A percentile compares a stretch with the other conserved stretches of the same genome.
Conservation (phyloP, 129 eudicot species). For the Helianthus annuus region HanXRQr2.0-SUNRISE NC_035446.2:169722423-169722922, state of each 20-base stretch:
- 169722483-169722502: slow-evolving; percentile 61
- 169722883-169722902: slow-evolving; percentile 59
- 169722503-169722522: slow-evolving; percentile 57
- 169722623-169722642: slow-evolving; percentile 58
- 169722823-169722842: slow-evolving; percentile 64
- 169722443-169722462: slow-evolving; percentile 54
- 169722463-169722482: slow-evolving; percentile 51
- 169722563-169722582: slow-evolving; percentile 51
- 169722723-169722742: slow-evolving; percentile 54
- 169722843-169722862: slow-evolving; percentile 51
- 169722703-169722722: slow-evolving; percentile 43
- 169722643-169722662: slow-evolving; percentile 53
- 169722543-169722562: slow-evolving; percentile 45
- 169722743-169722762: slow-evolving; percentile 80
- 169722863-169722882: slow-evolving; percentile 53
- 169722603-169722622: slow-evolving; percentile 54
- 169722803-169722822: slow-evolving; percentile 68
- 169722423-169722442: slow-evolving; percentile 59
- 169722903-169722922: slow-evolving; percentile 64
- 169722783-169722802: slow-evolving; percentile 73
- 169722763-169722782: slow-evolving; percentile 73
- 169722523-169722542: slow-evolving; percentile 50
- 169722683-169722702: slow-evolving; percentile 54
- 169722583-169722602: slow-evolving; percentile 51
- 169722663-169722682: slow-evolving; percentile 65